Conservation (phyloP, 2,329 filamentous ascomycete species). For the Aspergillus sp. region DNA sequence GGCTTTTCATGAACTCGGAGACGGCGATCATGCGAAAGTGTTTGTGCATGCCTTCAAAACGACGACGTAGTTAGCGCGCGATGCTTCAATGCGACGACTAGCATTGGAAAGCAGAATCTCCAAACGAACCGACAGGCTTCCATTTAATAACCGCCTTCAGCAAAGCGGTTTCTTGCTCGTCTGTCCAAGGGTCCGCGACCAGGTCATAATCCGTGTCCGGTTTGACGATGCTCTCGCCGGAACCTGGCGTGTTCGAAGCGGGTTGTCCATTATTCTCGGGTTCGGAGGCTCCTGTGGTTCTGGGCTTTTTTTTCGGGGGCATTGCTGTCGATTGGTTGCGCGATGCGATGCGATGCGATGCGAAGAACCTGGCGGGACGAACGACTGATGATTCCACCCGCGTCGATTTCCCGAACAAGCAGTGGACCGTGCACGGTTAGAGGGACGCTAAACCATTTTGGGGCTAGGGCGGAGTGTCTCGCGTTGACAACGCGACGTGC, state of each 20-base stretch:
- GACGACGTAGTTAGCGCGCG: constrained; percentile 3
- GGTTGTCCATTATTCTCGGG: constrained; percentile 18
- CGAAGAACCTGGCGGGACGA: neutral
- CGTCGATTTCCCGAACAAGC: constrained; percentile 19
- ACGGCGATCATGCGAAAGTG: constrained; percentile 89
- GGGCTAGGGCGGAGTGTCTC: constrained; percentile 13
- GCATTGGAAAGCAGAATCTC: neutral
- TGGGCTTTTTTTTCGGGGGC: constrained; percentile 56
- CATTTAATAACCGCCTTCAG: constrained; percentile 88
- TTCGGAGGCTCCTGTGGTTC: constrained; percentile 27
- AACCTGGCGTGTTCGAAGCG: constrained; percentile 21
- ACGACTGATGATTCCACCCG: neutral
- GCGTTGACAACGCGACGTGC: constrained; percentile 15
- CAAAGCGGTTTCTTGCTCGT: constrained; percentile 86
- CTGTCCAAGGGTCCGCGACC: constrained; percentile 74
- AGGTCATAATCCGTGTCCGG: constrained; percentile 39
- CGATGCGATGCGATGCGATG: neutral
- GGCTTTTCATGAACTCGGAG: constrained; percentile 67
- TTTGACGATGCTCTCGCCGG: constrained; percentile 22
- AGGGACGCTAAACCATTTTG: constrained; percentile 7
- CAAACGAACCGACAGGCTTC: constrained; percentile 76
- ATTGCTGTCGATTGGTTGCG: constrained; percentile 12
- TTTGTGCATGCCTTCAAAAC: constrained; percentile 65
- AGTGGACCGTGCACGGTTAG: constrained; percentile 18
- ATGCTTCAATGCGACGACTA: neutral